These are phyloP conservation scores for Penicillium verrucosum DNA, from an alignment of 2,329 filamentous ascomycete genomes.

Conservation along the genomic window DNA sequence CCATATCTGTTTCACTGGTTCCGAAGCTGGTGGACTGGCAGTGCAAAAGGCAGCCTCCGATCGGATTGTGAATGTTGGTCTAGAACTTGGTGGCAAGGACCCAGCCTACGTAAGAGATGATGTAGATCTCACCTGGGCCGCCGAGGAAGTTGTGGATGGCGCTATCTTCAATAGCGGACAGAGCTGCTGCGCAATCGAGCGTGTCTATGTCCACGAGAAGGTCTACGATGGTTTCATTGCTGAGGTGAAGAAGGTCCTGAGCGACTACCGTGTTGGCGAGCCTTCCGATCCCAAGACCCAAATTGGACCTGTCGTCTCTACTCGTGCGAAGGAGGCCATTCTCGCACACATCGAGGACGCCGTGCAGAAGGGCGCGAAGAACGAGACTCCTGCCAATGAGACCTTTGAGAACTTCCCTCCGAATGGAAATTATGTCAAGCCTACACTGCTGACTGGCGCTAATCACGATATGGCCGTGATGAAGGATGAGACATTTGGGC, in stretches of 20 bases:
- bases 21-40: conserved; percentile 79
- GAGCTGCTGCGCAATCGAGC: conserved; percentile 90
- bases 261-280: conserved; percentile 82
- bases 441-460: conserved; percentile 75
- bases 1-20: conserved; percentile 89
- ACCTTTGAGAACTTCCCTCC: conserved; percentile 69
- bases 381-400: conserved; percentile 77
- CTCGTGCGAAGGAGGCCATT: conserved; percentile 71
- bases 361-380: conserved; percentile 74
- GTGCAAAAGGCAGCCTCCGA: conserved; percentile 82
- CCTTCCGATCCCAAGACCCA: conserved; percentile 75
- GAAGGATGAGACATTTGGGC: conserved; percentile 93
- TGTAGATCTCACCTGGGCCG: conserved; percentile 85
- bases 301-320: conserved; percentile 84
- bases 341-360: conserved; percentile 78
- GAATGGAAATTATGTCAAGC: conserved; percentile 86
- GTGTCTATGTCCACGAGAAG: conserved; percentile 83
- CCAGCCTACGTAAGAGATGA: conserved; percentile 84
- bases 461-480: conserved; percentile 83
- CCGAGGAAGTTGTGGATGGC: conserved; percentile 91
- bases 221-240: conserved; percentile 80
- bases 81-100: conserved; percentile 94
- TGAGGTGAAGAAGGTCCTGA: conserved; percentile 74
- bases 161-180: conserved; percentile 99
- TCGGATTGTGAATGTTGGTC: conserved; percentile 77